Percentiles rank a stretch among this genome's conserved stretches.
Evolutionary conservation across 495 filamentous ascomycete species (phyloP).

Genomic region (Hypomontagnella submonticulosa): DNA sequence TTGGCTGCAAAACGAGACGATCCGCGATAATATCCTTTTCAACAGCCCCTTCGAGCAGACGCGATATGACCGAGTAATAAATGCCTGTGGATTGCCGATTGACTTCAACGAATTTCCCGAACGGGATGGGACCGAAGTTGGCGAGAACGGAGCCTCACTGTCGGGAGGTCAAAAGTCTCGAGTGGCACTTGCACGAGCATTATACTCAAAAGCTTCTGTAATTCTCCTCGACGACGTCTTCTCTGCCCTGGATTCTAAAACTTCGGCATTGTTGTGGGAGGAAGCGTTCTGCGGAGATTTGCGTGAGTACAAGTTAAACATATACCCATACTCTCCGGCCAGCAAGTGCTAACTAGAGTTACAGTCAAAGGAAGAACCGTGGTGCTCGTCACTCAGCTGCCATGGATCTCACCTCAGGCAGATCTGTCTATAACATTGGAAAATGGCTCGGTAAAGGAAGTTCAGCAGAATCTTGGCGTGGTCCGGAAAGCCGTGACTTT

Average conservation of each 20-base stretch:
- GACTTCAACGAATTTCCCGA: conserved; percentile 64
- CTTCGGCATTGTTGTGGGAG: conserved; percentile 60
- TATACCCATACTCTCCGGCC: conserved; percentile 29
- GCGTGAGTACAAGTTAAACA: conserved; percentile 38
- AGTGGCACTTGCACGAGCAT: conserved; percentile 73
- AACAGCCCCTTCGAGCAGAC: conserved; percentile 58
- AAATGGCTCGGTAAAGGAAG: conserved; percentile 51
- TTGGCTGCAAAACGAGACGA: conserved; percentile 67
- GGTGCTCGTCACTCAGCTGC: conserved; percentile 55
- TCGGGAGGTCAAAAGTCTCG: conserved; percentile 78
- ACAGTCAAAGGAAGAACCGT: conserved; percentile 48
- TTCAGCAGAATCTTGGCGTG: conserved; percentile 51
- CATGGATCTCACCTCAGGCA: conserved; percentile 60
- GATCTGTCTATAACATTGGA: conserved; percentile 56
- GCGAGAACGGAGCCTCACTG: conserved; percentile 74
- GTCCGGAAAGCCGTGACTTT: conserved; percentile 48
- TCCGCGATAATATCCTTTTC: conserved; percentile 69
- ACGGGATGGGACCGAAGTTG: conserved; percentile 69
- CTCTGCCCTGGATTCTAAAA: conserved; percentile 68
- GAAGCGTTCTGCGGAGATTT: conserved; percentile 64
- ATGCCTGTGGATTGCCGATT: conserved; percentile 70
- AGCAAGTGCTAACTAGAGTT: conserved; percentile 16
- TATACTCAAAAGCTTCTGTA: conserved; percentile 72
- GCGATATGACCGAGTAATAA: conserved; percentile 67
- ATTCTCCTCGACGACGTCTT: conserved; percentile 77